A percentile compares a stretch with the other conserved stretches of the same genome.
phyloP scores from a whole-genome alignment of 495 filamentous ascomycete genomes.

The Oidiodendron maius region DNA sequence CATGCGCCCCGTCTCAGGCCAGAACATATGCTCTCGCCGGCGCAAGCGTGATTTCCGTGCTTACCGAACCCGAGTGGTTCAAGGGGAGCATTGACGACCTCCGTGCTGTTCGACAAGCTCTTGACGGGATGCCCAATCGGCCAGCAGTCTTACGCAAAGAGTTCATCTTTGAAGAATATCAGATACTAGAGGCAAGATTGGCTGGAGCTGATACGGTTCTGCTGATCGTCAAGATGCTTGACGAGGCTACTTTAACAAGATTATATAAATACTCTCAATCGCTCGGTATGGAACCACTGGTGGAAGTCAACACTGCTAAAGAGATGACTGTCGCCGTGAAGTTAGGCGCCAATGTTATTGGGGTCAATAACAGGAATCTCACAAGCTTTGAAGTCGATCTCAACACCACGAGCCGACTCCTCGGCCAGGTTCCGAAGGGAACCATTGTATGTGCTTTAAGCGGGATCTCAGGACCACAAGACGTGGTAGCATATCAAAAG shows the following conservation, averaged over 20 bases:
- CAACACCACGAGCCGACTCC: constrained; percentile 85
- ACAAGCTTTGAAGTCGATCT: constrained; percentile 96
- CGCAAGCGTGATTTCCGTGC: constrained; percentile 92
- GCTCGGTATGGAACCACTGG: constrained; percentile 94
- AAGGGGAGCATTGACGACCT: constrained; percentile 96
- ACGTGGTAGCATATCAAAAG: constrained; percentile 80
- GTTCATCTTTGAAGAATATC: constrained; percentile 97
- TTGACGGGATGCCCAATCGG: constrained; percentile 84
- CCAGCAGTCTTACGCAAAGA: constrained; percentile 93
- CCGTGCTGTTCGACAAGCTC: constrained; percentile 75
- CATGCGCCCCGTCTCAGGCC: constrained; percentile 86
- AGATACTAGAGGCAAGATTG: constrained; percentile 90
- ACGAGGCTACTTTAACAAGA: constrained; percentile 61
- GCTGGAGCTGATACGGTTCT: constrained; percentile 94
- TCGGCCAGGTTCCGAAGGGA: constrained; percentile 73
- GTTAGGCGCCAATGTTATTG: constrained; percentile 89
- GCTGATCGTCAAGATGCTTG: constrained; percentile 97
- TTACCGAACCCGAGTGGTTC: constrained; percentile 98
- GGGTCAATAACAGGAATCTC: constrained; percentile 95
- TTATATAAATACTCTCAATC: constrained; percentile 84
- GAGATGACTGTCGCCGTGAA: constrained; percentile 87
- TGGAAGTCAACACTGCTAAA: constrained; percentile 90
- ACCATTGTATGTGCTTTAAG: constrained; percentile 94
- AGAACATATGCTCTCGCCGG: constrained; percentile 88
- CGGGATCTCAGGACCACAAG: constrained; percentile 85